Conservation (phyloP, 768 basidiomycete genomes). For the Phlebiopsis flavidoalba region DNA sequence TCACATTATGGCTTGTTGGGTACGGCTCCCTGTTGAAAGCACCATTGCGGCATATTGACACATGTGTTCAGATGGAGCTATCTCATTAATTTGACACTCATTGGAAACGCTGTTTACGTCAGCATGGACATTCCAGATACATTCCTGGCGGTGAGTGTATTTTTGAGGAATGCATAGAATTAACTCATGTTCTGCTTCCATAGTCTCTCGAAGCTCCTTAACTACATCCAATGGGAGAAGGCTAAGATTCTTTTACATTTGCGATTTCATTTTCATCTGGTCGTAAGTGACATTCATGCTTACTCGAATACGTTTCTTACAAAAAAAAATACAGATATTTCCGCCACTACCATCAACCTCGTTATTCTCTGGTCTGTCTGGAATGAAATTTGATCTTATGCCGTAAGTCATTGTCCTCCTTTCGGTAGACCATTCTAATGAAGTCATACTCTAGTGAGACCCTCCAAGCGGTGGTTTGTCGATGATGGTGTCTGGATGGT, state of each 20-base stretch:
- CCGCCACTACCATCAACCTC: constrained; percentile 88
- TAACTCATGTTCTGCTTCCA: not conserved
- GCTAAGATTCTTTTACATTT: constrained; percentile 62
- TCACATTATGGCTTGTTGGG: constrained; percentile 94
- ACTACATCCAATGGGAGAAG: constrained; percentile 72
- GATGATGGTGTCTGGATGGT: constrained; percentile 63
- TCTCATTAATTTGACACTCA: constrained; percentile 70
- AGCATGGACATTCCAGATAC: constrained; percentile 97
- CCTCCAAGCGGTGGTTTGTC: constrained; percentile 53
- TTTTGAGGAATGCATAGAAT: not conserved
- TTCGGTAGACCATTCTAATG: not conserved
- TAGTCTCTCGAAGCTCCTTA: constrained; percentile 82
- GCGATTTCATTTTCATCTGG: constrained; percentile 64
- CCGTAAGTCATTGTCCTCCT: constrained; percentile 48
- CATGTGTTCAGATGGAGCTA: constrained; percentile 69
- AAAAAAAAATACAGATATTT: constrained; percentile 62
- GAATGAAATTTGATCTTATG: constrained; percentile 65
- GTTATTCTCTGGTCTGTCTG: constrained; percentile 85
- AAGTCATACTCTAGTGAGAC: constrained; percentile 35
- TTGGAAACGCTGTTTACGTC: constrained; percentile 89
- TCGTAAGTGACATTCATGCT: constrained; percentile 49
- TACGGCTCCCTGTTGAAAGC: constrained; percentile 29
- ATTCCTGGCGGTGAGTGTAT: constrained; percentile 67
- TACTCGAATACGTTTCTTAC: not conserved
- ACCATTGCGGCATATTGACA: not conserved